Base-by-base conservation (phyloP, 1,284 basidiomycete species). In the Porphyrellus sp. region DNA sequence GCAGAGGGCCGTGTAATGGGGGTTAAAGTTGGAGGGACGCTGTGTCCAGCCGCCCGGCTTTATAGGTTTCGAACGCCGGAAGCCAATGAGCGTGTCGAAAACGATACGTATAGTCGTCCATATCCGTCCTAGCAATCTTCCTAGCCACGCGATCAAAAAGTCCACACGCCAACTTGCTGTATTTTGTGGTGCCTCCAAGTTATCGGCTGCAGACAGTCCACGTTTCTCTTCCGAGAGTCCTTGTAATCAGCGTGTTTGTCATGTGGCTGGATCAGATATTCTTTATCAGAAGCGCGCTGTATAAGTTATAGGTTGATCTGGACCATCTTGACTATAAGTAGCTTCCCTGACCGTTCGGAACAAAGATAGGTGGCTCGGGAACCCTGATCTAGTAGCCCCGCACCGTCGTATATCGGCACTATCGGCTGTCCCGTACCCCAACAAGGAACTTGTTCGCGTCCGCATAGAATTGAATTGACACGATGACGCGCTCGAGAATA, bases 141-240 rank as follows among this genome's bases (percentile, higher is more conserved):
- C 47, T 51, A 51, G 55, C 34, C 47, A 55, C 53, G 57, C 52
- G 56, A 58, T 69, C 53, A 58, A 61, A 53, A 4, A 46, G 62
- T 61, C 52, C 69, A 70, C 63, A 62, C 57, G 43, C 50, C 47
- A 47, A 46, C 51, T 55, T 69, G 63, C 64, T 65, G 65, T 70
- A 49, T 55, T 62, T 43, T 40, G 43, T 50, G 53, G 53, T 53
- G 43, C 55, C 49, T 59, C 28, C 58, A 53, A 55, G 46, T 46
- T 53, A 46, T 50, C 46, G 35, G 56, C 44, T 48, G 24, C 46
- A 50, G 38, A 30, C 18, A 51, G 38, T 53, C 38, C 66, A 68
- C 56, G 63, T 57, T 68, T 45, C 50, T 49, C 42, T 41, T 41
- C 47, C 39, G 50, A 49, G 33, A 49, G 33, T 44, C 49, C 45